Percentiles rank a stretch among this genome's conserved stretches.
These are phyloP conservation scores for Neurospora pannonica DNA, from an alignment of 495 filamentous ascomycete species.

Conservation along the genomic window DNA sequence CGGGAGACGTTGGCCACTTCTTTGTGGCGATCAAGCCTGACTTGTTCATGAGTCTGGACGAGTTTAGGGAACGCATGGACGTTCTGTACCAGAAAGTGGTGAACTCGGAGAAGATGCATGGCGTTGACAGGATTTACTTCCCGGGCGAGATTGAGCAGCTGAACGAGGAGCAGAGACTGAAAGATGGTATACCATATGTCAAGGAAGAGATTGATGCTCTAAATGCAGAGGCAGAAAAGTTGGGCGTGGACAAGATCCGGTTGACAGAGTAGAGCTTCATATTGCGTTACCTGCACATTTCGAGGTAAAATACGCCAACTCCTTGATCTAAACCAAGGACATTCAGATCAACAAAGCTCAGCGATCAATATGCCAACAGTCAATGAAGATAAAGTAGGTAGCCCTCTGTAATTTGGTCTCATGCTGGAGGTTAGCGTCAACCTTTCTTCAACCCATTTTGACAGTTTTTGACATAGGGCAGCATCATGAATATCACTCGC, in stretches of 20 bases:
- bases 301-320: background rate
- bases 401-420: background rate
- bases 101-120: slow-evolving; percentile 53
- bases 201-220: slow-evolving; percentile 55
- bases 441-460: background rate
- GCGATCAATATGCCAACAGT: background rate
- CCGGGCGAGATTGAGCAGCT: slow-evolving; percentile 69
- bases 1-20: slow-evolving; percentile 69
- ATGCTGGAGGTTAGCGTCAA: background rate
- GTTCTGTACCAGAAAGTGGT: slow-evolving; percentile 57
- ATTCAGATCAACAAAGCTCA: background rate
- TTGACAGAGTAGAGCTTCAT: background rate
- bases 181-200: slow-evolving; percentile 56
- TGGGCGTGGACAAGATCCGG: slow-evolving; percentile 26
- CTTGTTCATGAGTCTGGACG: slow-evolving; percentile 60
- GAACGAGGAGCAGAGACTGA: slow-evolving; percentile 43
- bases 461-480: background rate
- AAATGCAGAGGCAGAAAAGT: slow-evolving; percentile 54
- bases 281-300: background rate
- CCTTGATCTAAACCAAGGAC: background rate
- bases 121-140: slow-evolving; percentile 69
- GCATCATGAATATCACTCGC: background rate
- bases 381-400: background rate
- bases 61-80: slow-evolving; percentile 63
- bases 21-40: slow-evolving; percentile 67